Conservation (phyloP, 2,329 filamentous ascomycete genomes). For the Epichloe aotearoae region DNA sequence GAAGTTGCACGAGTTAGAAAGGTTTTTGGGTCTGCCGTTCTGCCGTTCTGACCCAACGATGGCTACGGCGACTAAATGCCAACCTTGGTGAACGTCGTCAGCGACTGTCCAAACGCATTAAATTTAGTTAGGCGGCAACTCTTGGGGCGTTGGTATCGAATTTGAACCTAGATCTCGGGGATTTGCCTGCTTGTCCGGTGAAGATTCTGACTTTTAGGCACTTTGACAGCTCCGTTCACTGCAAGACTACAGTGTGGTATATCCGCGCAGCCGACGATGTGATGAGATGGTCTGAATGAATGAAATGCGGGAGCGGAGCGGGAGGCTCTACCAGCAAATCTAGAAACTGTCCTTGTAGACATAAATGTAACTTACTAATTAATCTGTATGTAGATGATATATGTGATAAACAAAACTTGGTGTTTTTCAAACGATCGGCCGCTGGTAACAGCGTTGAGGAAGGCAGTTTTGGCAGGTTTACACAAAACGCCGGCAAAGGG, state of each 20-base stretch:
- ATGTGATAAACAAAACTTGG: not conserved
- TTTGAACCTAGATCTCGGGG: not conserved
- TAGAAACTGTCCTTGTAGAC: not conserved
- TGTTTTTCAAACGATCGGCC: not conserved
- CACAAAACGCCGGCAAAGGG: conserved; percentile 1
- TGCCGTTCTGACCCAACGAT: not conserved
- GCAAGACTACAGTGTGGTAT: not conserved
- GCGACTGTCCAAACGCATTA: not conserved
- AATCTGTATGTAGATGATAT: not conserved
- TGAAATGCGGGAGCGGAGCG: conserved; percentile 4
- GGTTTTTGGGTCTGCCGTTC: not conserved
- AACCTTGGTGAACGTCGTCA: not conserved
- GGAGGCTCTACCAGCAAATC: not conserved
- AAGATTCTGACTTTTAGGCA: not conserved
- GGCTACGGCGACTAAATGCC: not conserved
- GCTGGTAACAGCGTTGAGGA: not conserved
- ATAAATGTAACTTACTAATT: not conserved
- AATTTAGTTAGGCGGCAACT: too few species aligned
- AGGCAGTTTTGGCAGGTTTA: not conserved
- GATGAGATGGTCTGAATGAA: conserved; percentile 2
- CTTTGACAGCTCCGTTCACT: not conserved
- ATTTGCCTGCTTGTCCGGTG: not conserved
- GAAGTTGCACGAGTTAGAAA: not conserved
- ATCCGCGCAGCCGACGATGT: not conserved
- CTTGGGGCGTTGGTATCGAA: not conserved